Evolutionary conservation across 2,329 filamentous ascomycete genomes (phyloP), one percentile per base, ranked within the genome.

Genomic region (Epichloe elymi): DNA sequence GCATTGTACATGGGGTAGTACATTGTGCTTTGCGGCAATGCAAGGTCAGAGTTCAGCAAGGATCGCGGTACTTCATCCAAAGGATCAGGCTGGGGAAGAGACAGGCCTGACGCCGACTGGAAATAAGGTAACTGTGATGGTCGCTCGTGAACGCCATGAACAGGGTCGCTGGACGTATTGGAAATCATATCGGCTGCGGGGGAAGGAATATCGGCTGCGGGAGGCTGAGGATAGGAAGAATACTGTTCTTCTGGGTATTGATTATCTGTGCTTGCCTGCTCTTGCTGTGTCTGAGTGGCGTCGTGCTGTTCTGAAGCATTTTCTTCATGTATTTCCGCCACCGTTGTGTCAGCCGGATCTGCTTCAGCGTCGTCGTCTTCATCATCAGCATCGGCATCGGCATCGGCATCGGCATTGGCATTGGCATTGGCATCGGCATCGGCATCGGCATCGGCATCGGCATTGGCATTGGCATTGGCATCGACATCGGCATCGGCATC

Each of bases 201-300:
- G 55, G 60, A 59, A 26, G 23, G 23, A 7, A 20, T 6, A 45
- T 63, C 61, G 6, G 56, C 53, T 23, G 61, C 60, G 3, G 66
- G 61, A 55, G 60, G 59, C 43, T 61, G 60, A 41, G 61, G 54
- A 51, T 65, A 61, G 1, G 54, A 61, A 1, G 54, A 59, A 46
- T 61, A 60, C 37, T 58, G 51, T 2, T 38, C 36, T 20, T 50
- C 48, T 17, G 38, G 37, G 20, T 54, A 50, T 30, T 4, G 30
- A 40, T 35, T 10, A 20, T 55, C 52, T 7, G 40, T 54, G 30
- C 60, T 55, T 10, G 52, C 17, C 15, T 45, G 41, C 17, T 53
- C 53, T 4, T 46, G 43, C 10, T 46, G 46, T 14, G 17, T 30
- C 48, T 41, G 30, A 30, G 40, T 26, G 19, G 39, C 37, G 14